Evolutionary conservation across 2,329 filamentous ascomycete genomes (phyloP).

Genomic region (Fusarium sp.): DNA sequence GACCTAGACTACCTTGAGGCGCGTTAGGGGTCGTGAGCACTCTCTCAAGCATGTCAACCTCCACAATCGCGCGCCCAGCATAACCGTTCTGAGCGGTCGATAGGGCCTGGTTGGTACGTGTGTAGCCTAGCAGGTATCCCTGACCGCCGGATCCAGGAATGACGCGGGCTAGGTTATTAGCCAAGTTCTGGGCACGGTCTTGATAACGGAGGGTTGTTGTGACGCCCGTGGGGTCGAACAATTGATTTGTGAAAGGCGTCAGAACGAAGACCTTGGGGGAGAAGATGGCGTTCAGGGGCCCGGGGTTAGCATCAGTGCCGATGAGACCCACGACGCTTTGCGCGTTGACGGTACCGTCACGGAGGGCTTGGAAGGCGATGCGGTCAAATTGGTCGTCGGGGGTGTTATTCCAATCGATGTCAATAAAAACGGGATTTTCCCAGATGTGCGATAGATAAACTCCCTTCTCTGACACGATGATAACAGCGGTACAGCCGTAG

Average conservation of each 20-base stretch:
- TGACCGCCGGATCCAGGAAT: slow-evolving; percentile 25
- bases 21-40: neutral
- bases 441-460: slow-evolving; percentile 44
- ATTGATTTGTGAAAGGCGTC: slow-evolving; percentile 20
- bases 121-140: slow-evolving; percentile 27
- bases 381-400: slow-evolving; percentile 13
- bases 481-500: slow-evolving; percentile 42
- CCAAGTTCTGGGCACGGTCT: slow-evolving; percentile 15
- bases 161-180: slow-evolving; percentile 2
- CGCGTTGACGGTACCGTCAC: slow-evolving; percentile 14
- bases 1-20: neutral
- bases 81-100: slow-evolving; percentile 10
- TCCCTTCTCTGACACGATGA: slow-evolving; percentile 35
- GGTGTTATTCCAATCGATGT: slow-evolving; percentile 1
- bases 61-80: slow-evolving; percentile 27
- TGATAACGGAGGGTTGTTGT: slow-evolving; percentile 8
- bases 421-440: slow-evolving; percentile 40
- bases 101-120: neutral
- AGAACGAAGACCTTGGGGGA: slow-evolving; percentile 35
- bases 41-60: slow-evolving; percentile 29
- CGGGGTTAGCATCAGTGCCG: slow-evolving; percentile 16
- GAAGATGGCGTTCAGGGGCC: slow-evolving; percentile 21
- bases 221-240: neutral
- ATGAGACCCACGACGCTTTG: slow-evolving; percentile 20
- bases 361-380: slow-evolving; percentile 25